Conservation (phyloP, 2,329 filamentous ascomycete genomes). For the Fusarium austroafricanum region DNA sequence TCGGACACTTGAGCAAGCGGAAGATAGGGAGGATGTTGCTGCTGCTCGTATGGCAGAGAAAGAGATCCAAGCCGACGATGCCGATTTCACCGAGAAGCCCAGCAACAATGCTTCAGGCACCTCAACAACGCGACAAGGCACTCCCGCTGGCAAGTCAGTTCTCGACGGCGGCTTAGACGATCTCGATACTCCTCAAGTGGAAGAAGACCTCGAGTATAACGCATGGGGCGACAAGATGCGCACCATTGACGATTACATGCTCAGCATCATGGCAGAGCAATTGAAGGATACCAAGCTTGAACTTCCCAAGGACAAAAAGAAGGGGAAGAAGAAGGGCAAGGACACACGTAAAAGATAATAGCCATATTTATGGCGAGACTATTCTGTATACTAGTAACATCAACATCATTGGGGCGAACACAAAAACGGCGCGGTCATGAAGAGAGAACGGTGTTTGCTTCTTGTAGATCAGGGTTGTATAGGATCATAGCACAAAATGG, state of each 20-base stretch:
- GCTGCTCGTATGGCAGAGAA: conserved; percentile 90
- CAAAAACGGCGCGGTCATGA: conserved; percentile 22
- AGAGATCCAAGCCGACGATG: conserved; percentile 87
- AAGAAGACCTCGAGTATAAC: conserved; percentile 63
- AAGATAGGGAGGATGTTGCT: conserved; percentile 90
- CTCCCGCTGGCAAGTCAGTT: conserved; percentile 57
- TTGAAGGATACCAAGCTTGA: conserved; percentile 70
- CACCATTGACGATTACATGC: conserved; percentile 81
- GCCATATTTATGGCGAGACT: background rate
- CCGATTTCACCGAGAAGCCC: conserved; percentile 80
- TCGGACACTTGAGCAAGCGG: conserved; percentile 85
- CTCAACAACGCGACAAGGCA: conserved; percentile 64
- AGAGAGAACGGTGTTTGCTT: conserved; percentile 10
- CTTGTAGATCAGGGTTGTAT: conserved; percentile 23
- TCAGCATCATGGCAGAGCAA: conserved; percentile 73
- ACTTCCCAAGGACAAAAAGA: conserved; percentile 73
- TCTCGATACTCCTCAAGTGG: conserved; percentile 50
- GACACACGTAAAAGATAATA: conserved; percentile 63
- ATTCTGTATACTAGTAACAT: conserved; percentile 28
- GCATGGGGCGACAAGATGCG: conserved; percentile 68
- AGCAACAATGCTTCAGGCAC: conserved; percentile 58
- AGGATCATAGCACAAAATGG: conserved; percentile 6
- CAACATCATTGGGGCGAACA: conserved; percentile 8
- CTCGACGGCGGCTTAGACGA: conserved; percentile 49
- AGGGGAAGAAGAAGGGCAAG: conserved; percentile 69